phyloP scores from a whole-genome alignment of 805 yeast species.

The Wickerhamia fluorescens region DNA sequence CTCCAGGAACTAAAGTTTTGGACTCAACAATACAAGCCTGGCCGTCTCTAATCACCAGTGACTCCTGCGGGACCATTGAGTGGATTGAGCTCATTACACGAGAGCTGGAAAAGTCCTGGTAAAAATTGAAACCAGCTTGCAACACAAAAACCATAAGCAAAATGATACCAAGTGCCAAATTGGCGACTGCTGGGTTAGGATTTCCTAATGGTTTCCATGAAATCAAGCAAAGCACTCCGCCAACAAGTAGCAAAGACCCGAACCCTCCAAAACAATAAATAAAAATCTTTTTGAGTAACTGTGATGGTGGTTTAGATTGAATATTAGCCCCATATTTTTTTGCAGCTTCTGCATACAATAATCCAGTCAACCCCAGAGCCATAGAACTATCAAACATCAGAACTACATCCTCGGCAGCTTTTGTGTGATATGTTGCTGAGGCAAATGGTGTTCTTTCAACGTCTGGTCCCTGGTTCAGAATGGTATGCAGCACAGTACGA shows the following conservation, averaged over 20 bases:
- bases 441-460: slow-evolving; percentile 15
- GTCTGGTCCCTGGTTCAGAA: slow-evolving; percentile 17
- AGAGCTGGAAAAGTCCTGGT: slow-evolving; percentile 42
- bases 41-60: slow-evolving; percentile 31
- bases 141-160: slow-evolving; percentile 32
- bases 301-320: slow-evolving; percentile 31
- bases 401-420: slow-evolving; percentile 16
- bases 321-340: slow-evolving; percentile 27
- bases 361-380: slow-evolving; percentile 15
- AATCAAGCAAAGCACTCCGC: slow-evolving; percentile 36
- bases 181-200: slow-evolving; percentile 39
- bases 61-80: slow-evolving; percentile 35
- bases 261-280: slow-evolving; percentile 43
- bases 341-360: slow-evolving; percentile 7
- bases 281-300: slow-evolving; percentile 24
- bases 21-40: slow-evolving; percentile 18
- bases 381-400: slow-evolving; percentile 13
- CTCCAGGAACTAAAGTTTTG: slow-evolving; percentile 39
- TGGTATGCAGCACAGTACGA: slow-evolving; percentile 30
- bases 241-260: slow-evolving; percentile 34
- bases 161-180: slow-evolving; percentile 37
- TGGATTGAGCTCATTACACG: slow-evolving; percentile 43
- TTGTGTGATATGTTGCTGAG: slow-evolving; percentile 23
- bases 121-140: slow-evolving; percentile 39
- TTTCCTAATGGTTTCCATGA: slow-evolving; percentile 44